Evolutionary conservation across 805 yeast genomes (phyloP), one percentile per base, ranked within the genome.

Genomic region (Hanseniaspora lindneri): DNA sequence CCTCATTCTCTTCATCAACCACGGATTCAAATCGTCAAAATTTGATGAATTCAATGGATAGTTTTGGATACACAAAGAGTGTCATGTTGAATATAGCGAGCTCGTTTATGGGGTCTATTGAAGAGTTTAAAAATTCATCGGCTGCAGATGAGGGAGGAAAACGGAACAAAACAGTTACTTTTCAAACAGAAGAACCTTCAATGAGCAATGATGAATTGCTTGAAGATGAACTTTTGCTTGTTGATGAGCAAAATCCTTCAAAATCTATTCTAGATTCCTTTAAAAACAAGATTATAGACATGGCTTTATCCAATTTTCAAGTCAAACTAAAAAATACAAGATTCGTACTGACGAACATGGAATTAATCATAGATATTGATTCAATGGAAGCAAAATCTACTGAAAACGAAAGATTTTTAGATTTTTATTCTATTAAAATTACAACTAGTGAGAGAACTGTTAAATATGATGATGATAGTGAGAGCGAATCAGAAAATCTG

Each of bases 31-130:
- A 33, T 6, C 16, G 37, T 17, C 37, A 33, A 33, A 33, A 33
- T 33, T 33, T 23, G 8, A 33, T 17, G 21, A 8, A 9, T 17
- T 33, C 37, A 4, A 28, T 54, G 35, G 56, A 60, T 1, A 67
- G 66, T 51, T 75, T 75, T 50, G 76, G 79, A 50, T 61, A 83
- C 50, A 78, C 83, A 0, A 81, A 78, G 56, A 81, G 92, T 50
- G 79, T 89, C 0, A 79, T 33, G 37, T 16, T 80, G 20, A 85
- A 81, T 55, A 67, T 86, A 49, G 86, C 92, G 2, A 74, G 72
- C 53, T 67, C 73, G 11, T 58, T 70, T 37, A 58, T 69, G 37
- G 65, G 66, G 19, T 61, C 64, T 27, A 63, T 63, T 16, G 68
- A 64, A 19, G 61, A 60, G 21, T 55, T 13, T 41, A 19, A 52